Percentiles rank a stretch among this genome's conserved stretches.
Conservation (phyloP, 2,329 filamentous ascomycete species). For the Arthrinium puccinioides region DNA sequence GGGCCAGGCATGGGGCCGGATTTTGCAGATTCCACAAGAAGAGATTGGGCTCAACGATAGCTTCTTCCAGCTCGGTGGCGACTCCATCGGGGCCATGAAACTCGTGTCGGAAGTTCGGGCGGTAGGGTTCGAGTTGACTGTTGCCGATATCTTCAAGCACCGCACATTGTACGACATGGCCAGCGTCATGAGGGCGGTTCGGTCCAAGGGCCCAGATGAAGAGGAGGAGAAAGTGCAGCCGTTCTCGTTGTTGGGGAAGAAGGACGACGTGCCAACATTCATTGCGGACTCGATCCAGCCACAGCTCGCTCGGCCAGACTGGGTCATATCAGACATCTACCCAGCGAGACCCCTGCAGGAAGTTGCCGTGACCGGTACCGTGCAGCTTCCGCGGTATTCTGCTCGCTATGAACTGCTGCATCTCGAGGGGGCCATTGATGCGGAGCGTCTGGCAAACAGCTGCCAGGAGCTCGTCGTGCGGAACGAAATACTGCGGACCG, state of each 20-base stretch:
- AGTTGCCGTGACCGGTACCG: constrained; percentile 51
- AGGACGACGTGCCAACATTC: constrained; percentile 31
- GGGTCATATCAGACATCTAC: constrained; percentile 47
- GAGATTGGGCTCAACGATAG: constrained; percentile 46
- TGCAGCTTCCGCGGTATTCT: constrained; percentile 51
- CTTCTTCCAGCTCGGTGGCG: constrained; percentile 54
- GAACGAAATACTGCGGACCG: constrained; percentile 60
- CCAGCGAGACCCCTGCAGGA: constrained; percentile 53
- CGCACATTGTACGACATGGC: constrained; percentile 45
- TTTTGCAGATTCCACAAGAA: constrained; percentile 34
- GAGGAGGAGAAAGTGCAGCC: constrained; percentile 27
- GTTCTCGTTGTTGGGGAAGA: constrained; percentile 40
- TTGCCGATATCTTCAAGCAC: constrained; percentile 48
- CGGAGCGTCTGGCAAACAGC: constrained; percentile 36
- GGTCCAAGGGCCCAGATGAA: constrained; percentile 9
- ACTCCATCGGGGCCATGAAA: constrained; percentile 55
- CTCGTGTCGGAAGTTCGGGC: constrained; percentile 47
- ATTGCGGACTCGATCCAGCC: constrained; percentile 41
- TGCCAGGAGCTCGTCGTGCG: constrained; percentile 49
- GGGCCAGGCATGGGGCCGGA: constrained; percentile 38
- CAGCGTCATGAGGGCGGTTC: constrained; percentile 33
- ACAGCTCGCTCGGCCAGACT: constrained; percentile 40
- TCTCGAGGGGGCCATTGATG: constrained; percentile 44
- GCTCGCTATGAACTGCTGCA: constrained; percentile 59
- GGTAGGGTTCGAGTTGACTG: constrained; percentile 40